Percentiles rank a stretch among this genome's conserved stretches.
phyloP scores from a whole-genome alignment of 2,329 filamentous ascomycete species.

The Ophiostoma montium region DNA sequence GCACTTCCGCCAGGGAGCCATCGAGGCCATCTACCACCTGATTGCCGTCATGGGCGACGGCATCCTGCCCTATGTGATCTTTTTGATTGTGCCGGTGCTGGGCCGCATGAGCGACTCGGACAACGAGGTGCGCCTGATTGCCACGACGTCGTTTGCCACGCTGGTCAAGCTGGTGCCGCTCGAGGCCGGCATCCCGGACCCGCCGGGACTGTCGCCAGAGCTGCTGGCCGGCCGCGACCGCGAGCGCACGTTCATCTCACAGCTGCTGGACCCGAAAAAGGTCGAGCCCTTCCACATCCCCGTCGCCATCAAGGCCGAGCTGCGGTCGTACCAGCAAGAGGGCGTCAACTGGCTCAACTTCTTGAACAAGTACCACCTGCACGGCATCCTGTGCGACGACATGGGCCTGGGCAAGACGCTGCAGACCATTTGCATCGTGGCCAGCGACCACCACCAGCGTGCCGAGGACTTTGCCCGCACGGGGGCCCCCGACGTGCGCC shows the following conservation, averaged over 20 bases:
- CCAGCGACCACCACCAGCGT: slow-evolving; percentile 88
- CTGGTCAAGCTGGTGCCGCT: slow-evolving; percentile 93
- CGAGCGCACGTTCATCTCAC: slow-evolving; percentile 90
- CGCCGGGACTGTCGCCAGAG: slow-evolving; percentile 79
- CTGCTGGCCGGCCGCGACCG: slow-evolving; percentile 81
- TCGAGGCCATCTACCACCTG: slow-evolving; percentile 90
- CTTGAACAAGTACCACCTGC: slow-evolving; percentile 93
- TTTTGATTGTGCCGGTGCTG: slow-evolving; percentile 91
- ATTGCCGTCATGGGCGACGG: slow-evolving; percentile 97
- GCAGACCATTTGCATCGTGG: slow-evolving; percentile 94
- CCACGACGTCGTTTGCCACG: slow-evolving; percentile 93
- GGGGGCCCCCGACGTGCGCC: slow-evolving; percentile 59
- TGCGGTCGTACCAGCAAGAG: slow-evolving; percentile 95
- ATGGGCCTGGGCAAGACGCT: slow-evolving; percentile 98
- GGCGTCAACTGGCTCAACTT: slow-evolving; percentile 98
- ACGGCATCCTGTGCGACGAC: slow-evolving; percentile 96
- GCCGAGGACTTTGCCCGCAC: slow-evolving; percentile 83
- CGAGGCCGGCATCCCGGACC: slow-evolving; percentile 93
- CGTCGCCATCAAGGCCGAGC: slow-evolving; percentile 89
- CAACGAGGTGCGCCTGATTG: slow-evolving; percentile 83
- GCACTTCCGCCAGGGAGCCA: slow-evolving; percentile 79
- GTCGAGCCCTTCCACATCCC: slow-evolving; percentile 89
- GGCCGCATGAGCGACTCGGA: slow-evolving; percentile 98
- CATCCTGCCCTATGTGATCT: slow-evolving; percentile 95
- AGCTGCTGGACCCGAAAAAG: slow-evolving; percentile 93